Percentiles rank a stretch among this genome's conserved stretches.
Evolutionary conservation across 495 filamentous ascomycete genomes (phyloP).

Genomic region (Ramalina intermedia): DNA sequence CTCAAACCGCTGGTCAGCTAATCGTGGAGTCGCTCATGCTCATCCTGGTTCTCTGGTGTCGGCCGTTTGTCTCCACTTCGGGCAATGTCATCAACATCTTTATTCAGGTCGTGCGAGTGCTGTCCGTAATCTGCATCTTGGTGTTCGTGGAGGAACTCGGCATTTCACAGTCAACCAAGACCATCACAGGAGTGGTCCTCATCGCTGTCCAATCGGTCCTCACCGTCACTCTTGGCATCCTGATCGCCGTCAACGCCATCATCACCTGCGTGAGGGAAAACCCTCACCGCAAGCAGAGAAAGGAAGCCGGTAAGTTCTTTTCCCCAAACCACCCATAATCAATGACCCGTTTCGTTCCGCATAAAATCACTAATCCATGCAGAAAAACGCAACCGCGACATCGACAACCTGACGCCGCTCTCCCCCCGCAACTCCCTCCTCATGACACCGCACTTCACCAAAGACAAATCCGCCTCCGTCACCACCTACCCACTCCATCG

Average conservation of each 20-base stretch:
- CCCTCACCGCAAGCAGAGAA: conserved; percentile 70
- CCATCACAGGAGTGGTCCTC: conserved; percentile 75
- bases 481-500: conserved; percentile 34
- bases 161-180: conserved; percentile 87
- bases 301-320: conserved; percentile 60
- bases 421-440: conserved; percentile 85
- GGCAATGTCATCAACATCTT: conserved; percentile 87
- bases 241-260: conserved; percentile 82
- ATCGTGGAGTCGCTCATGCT: conserved; percentile 62
- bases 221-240: conserved; percentile 69
- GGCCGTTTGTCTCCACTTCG: conserved; percentile 72
- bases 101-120: conserved; percentile 86
- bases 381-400: conserved; percentile 69
- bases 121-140: conserved; percentile 79
- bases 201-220: conserved; percentile 80
- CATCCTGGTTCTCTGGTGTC: conserved; percentile 61
- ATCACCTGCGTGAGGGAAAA: conserved; percentile 72
- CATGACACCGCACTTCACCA: conserved; percentile 34
- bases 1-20: conserved; percentile 65
- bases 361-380: conserved; percentile 2
- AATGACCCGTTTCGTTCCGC: too few species aligned
- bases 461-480: conserved; percentile 23
- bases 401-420: conserved; percentile 78
- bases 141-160: conserved; percentile 90
- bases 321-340: not conserved